phyloP scores from a whole-genome alignment of 495 filamentous ascomycete species.

The Penicillium turbatum region DNA sequence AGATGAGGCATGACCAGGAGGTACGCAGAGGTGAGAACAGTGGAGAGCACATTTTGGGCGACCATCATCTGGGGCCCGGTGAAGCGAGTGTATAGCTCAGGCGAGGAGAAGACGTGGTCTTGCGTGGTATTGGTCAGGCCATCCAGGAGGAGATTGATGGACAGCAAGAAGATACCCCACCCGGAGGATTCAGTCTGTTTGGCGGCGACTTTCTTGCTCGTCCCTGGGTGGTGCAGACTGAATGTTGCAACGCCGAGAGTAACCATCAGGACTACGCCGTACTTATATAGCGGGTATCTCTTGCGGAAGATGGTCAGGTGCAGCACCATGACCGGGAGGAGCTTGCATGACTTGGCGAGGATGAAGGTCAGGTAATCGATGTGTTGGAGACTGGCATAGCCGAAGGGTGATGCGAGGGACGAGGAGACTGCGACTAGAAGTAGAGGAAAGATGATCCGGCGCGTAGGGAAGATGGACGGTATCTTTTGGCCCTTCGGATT shows the following conservation, averaged over 20 bases:
- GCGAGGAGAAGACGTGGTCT: conserved; percentile 81
- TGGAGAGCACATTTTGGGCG: conserved; percentile 86
- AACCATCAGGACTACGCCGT: conserved; percentile 83
- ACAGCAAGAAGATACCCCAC: conserved; percentile 80
- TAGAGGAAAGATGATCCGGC: conserved; percentile 69
- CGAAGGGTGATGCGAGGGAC: conserved; percentile 87
- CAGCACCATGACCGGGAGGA: conserved; percentile 95
- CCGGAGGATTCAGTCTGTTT: conserved; percentile 49
- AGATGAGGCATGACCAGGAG: conserved; percentile 76
- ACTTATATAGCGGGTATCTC: conserved; percentile 92
- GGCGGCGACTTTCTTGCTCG: conserved; percentile 61
- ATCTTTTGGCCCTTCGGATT: conserved; percentile 53
- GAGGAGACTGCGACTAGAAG: conserved; percentile 80
- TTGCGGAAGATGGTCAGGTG: conserved; percentile 90
- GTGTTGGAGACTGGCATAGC: conserved; percentile 87
- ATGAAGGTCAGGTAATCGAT: conserved; percentile 99
- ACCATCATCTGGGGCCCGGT: conserved; percentile 98
- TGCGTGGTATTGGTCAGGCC: conserved; percentile 95
- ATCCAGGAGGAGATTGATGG: conserved; percentile 92
- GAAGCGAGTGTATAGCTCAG: conserved; percentile 60
- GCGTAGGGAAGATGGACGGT: conserved; percentile 68
- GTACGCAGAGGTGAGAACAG: conserved; percentile 67
- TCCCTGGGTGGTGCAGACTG: conserved; percentile 76
- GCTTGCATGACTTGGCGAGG: conserved; percentile 95
- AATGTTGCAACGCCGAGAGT: conserved; percentile 92